Base-by-base conservation (phyloP, 257 asterid species). In the Nicotiana noctiflora region DNA sequence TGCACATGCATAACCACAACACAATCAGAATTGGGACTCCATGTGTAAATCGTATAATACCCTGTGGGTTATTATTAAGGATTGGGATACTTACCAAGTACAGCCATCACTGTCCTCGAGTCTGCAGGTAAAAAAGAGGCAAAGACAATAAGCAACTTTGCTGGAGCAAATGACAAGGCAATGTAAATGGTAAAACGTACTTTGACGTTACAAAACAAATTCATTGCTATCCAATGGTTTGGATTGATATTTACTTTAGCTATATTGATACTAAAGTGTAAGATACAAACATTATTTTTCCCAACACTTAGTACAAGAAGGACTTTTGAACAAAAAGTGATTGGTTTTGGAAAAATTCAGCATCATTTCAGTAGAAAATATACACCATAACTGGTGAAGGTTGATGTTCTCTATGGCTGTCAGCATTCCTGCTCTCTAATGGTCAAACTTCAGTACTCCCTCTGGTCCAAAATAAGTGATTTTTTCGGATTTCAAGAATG, bases 61-160 rank as follows among this genome's bases (percentile, higher is more conserved):
- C 57, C 56, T 37, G 21, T 37, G 37, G 21, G 14, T 44, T 44
- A 72, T 21, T 21, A 46, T 0, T 72, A 72, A 46, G 37, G 13
- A 17, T 37, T 25, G 31, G 34, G 25, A 60, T 82, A 67, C 94
- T 75, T 86, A 91, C 98, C 99, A 51, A 95, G 92, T 83, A 95
- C 81, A 68, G 98, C 94, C 99, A 95, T 95, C 85, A 95, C 99
- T 4, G 99, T 95, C 90, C 95, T 93, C 82, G 99, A 93, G 89
- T 95, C 99, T 95, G 98, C 60, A 83, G 78, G 55, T 56, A 79
- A 40, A 67, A 83, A 66, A 62, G 17, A 82, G 23, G 57, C 34
- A 70, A 75, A 29, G 66, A 82, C 75, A 68, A 61, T 68, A 37
- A 83, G 80, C 44, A 76, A 78, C 40, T 44, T 27, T 31, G 19